Conservation (phyloP, 805 yeast species). For the Candida ovalis region DNA sequence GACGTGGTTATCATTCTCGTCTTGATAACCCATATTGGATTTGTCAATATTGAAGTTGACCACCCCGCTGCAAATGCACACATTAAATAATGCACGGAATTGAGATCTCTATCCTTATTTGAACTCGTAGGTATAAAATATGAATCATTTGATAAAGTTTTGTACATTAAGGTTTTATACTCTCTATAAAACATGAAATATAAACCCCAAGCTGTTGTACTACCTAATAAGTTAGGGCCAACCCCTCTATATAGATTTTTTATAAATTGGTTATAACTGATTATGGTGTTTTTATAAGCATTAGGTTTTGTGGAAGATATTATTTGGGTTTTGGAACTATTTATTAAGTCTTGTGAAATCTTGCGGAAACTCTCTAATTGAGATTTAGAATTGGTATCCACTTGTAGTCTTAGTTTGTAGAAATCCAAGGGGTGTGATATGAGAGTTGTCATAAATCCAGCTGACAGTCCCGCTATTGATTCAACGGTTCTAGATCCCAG, state of each 20-base stretch:
- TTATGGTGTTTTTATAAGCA: background rate
- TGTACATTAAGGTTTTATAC: slow-evolving; percentile 38
- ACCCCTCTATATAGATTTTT: slow-evolving; percentile 66
- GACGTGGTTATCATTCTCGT: slow-evolving; percentile 75
- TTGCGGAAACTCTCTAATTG: slow-evolving; percentile 28
- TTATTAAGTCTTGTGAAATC: slow-evolving; percentile 18
- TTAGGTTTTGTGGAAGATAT: background rate
- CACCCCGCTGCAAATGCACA: slow-evolving; percentile 72
- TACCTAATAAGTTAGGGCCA: slow-evolving; percentile 76
- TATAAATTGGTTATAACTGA: slow-evolving; percentile 10
- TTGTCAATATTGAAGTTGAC: slow-evolving; percentile 71
- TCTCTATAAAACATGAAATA: slow-evolving; percentile 77
- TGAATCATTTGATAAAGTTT: background rate
- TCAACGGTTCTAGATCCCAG: slow-evolving; percentile 35
- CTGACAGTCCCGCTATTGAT: slow-evolving; percentile 65
- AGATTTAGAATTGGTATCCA: slow-evolving; percentile 37
- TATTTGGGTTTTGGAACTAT: slow-evolving; percentile 7
- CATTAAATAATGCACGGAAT: slow-evolving; percentile 43
- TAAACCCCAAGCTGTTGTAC: slow-evolving; percentile 83
- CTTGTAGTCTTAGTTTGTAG: slow-evolving; percentile 77
- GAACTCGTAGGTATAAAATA: background rate
- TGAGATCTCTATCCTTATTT: slow-evolving; percentile 32
- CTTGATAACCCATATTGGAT: slow-evolving; percentile 94
- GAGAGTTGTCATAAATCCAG: slow-evolving; percentile 78
- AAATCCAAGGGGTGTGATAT: slow-evolving; percentile 88